Base-by-base conservation (phyloP, 441 rosid genomes). In the Macaranga tanarius region DNA sequence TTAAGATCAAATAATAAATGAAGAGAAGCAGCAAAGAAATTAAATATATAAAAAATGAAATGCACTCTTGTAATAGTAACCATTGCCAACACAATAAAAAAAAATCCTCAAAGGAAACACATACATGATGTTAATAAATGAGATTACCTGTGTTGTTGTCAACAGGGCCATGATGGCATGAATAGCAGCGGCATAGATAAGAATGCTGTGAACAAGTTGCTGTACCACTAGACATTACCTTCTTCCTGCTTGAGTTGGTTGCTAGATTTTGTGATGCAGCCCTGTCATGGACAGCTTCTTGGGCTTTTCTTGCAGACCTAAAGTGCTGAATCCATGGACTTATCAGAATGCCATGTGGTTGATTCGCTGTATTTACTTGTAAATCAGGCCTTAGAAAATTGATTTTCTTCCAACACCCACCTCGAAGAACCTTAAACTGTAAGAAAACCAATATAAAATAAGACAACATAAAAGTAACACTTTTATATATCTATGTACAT, bases 291-390 rank as follows among this genome's bases (percentile, higher is more conserved):
- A 56, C 73, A 72, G 79, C 70, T 47, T 23, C 74, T 55, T 70
- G 73, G 10, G 72, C 42, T 72, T 69, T 81, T 22, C 80, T 56
- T 42, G 69, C 76, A 67, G 85, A 72, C 71, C 81, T 85, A 42
- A 75, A 85, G 73, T 74, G 90, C 67, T 81, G 84, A 69, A 87
- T 82, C 91, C 93, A 89, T 10, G 80, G 89, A 75, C 75, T 87
- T 67, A 67, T 77, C 62, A 80, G 34, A 44, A 79, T 16, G 54
- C 48, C 75, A 58, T 16, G 72, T 11, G 82, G 66, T 26, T 75
- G 74, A 47, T 66, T 72, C 15, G 52, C 58, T 67, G 47, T 67
- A 60, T 73, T 77, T 69, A 11, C 60, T 44, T 71, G 79, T 68
- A 67, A 38, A 22, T 73, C 83, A 45, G 86, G 74, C 65, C 81